Percentiles rank a stretch among this genome's conserved stretches.
These are phyloP conservation scores for Monilinia laxa DNA, from an alignment of 2,329 filamentous ascomycete species.

Conservation along the genomic window DNA sequence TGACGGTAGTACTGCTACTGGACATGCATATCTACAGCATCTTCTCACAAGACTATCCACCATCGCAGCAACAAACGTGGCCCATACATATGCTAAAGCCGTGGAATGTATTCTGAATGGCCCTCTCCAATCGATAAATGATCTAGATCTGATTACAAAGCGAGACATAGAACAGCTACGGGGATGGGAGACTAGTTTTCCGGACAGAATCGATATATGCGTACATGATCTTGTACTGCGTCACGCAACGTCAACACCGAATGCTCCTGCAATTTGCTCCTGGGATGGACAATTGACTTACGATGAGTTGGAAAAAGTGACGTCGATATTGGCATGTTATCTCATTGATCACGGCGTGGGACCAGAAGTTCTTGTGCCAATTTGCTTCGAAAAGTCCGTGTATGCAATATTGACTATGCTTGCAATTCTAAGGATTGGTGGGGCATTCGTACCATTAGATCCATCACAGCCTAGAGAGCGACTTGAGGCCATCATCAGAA, in stretches of 20 bases:
- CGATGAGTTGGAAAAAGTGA: slow-evolving; percentile 25
- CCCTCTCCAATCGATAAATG: not conserved
- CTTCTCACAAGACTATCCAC: slow-evolving; percentile 6
- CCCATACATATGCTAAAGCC: slow-evolving; percentile 11
- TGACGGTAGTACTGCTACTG: not conserved
- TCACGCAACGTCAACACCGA: slow-evolving; percentile 22
- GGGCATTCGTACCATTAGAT: slow-evolving; percentile 34
- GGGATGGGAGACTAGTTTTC: slow-evolving; percentile 26
- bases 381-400: slow-evolving; percentile 33
- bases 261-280: slow-evolving; percentile 27
- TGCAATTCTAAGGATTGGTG: slow-evolving; percentile 36
- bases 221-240: slow-evolving; percentile 24
- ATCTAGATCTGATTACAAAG: slow-evolving; percentile 4
- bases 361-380: slow-evolving; percentile 25
- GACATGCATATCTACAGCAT: slow-evolving; percentile 35
- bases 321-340: slow-evolving; percentile 12
- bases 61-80: slow-evolving; percentile 16
- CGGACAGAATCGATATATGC: slow-evolving; percentile 22
- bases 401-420: slow-evolving; percentile 38
- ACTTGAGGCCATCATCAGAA: slow-evolving; percentile 22
- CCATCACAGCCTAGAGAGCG: slow-evolving; percentile 11
- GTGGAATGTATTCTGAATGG: slow-evolving; percentile 1
- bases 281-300: slow-evolving; percentile 33
- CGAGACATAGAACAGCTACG: slow-evolving; percentile 23
- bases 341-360: slow-evolving; percentile 11